phyloP scores from a whole-genome alignment of 768 basidiomycete genomes.

The Suillus subluteus region DNA sequence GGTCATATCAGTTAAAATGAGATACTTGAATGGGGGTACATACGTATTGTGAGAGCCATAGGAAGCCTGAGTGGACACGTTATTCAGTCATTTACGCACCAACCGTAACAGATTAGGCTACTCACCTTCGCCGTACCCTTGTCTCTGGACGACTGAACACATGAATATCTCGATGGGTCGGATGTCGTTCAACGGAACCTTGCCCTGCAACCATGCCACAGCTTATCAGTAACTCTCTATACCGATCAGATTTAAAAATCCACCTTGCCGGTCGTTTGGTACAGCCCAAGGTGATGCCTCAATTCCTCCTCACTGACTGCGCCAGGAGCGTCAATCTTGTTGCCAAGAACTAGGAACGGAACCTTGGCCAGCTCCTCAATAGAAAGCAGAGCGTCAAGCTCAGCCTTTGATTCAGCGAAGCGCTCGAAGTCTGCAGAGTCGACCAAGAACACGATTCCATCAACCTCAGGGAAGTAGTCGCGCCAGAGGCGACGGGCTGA shows the following conservation, averaged over 20 bases:
- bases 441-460: slow-evolving; percentile 97
- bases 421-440: slow-evolving; percentile 97
- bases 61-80: slow-evolving; percentile 61
- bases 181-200: slow-evolving; percentile 95
- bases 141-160: slow-evolving; percentile 99
- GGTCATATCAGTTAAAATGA: background rate
- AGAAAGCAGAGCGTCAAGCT: slow-evolving; percentile 92
- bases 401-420: slow-evolving; percentile 94
- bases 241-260: slow-evolving; percentile 16
- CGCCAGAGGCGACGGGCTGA: slow-evolving; percentile 96
- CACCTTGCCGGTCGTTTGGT: slow-evolving; percentile 99
- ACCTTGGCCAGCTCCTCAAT: slow-evolving; percentile 96
- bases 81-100: slow-evolving; percentile 16
- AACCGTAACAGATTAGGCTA: slow-evolving; percentile 1
- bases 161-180: slow-evolving; percentile 99
- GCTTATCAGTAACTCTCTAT: slow-evolving; percentile 13
- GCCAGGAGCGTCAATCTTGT: slow-evolving; percentile 99
- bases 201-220: slow-evolving; percentile 62
- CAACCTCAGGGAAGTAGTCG: slow-evolving; percentile 99
- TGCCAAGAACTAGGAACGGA: slow-evolving; percentile 97
- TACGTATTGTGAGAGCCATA: slow-evolving; percentile 98
- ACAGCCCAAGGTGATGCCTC: slow-evolving; percentile 91
- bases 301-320: slow-evolving; percentile 98
- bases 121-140: slow-evolving; percentile 95
- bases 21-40: slow-evolving; percentile 28